Percentiles rank a stretch among this genome's conserved stretches.
These are phyloP conservation scores for Brassica cretica DNA, from an alignment of 345 rosid species.

Conservation along the genomic window DNA sequence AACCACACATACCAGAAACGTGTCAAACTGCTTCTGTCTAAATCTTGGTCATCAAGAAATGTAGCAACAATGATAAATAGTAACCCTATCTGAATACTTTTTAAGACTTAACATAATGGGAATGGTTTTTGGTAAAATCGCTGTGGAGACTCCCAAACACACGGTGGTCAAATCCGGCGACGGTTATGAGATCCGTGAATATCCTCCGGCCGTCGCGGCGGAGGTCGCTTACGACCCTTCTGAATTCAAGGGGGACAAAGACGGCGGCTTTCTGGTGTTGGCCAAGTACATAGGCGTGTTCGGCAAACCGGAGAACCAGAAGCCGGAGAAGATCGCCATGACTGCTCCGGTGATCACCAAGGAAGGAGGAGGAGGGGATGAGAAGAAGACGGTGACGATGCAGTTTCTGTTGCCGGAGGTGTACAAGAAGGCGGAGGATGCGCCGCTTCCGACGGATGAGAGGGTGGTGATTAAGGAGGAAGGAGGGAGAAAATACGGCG, in stretches of 20 bases:
- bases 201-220: constrained; percentile 63
- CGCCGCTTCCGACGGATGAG: constrained; percentile 81
- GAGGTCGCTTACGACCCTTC: constrained; percentile 75
- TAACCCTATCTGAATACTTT: constrained; percentile 10
- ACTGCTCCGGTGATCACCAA: constrained; percentile 77
- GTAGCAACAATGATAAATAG: not conserved
- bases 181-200: constrained; percentile 80
- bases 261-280: constrained; percentile 71
- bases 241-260: constrained; percentile 63
- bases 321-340: constrained; percentile 87
- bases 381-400: constrained; percentile 69
- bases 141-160: constrained; percentile 70
- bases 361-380: constrained; percentile 40
- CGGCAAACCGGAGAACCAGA: constrained; percentile 73
- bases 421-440: constrained; percentile 75
- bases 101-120: constrained; percentile 55
- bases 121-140: constrained; percentile 67
- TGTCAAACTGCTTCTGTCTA: constrained; percentile 19
- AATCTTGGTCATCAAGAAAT: not conserved
- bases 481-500: constrained; percentile 72
- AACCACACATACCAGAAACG: constrained; percentile 32
- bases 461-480: constrained; percentile 75
- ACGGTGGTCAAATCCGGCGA: constrained; percentile 50
- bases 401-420: constrained; percentile 73
- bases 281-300: constrained; percentile 86